phyloP scores from a whole-genome alignment of 2,329 filamentous ascomycete species.

The Truncatella angustata region DNA sequence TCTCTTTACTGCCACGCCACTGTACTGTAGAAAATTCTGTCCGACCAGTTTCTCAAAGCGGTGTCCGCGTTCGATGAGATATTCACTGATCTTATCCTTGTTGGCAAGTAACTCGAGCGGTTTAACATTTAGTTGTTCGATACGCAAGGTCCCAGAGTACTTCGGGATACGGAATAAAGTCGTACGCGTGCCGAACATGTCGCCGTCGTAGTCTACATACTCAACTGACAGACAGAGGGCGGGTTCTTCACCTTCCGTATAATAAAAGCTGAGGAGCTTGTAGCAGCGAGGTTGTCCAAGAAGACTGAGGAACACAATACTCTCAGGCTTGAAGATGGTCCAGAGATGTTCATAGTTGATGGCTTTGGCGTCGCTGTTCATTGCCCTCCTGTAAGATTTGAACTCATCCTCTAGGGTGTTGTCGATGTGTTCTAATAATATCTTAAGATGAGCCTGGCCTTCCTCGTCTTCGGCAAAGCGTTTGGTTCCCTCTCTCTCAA shows the following conservation, averaged over 20 bases:
- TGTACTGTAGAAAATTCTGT: conserved; percentile 32
- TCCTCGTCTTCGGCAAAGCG: conserved; percentile 27
- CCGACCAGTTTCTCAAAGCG: conserved; percentile 31
- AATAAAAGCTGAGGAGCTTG: conserved; percentile 25
- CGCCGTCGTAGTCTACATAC: conserved; percentile 35
- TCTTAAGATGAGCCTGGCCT: conserved; percentile 21
- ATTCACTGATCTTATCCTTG: conserved; percentile 14
- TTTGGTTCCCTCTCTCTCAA: conserved; percentile 22
- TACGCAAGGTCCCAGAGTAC: conserved; percentile 23
- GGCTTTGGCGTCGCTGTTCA: conserved; percentile 21
- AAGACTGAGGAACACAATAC: conserved; percentile 14
- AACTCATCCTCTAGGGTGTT: conserved; percentile 31
- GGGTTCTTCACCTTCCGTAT: conserved; percentile 18
- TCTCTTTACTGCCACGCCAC: conserved; percentile 24
- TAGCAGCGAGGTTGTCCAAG: conserved; percentile 27
- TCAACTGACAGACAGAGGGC: conserved; percentile 21
- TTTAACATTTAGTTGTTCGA: conserved; percentile 26
- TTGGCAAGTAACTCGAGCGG: conserved; percentile 28
- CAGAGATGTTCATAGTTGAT: conserved; percentile 27
- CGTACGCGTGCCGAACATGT: conserved; percentile 26
- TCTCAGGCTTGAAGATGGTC: conserved; percentile 22
- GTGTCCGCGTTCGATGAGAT: conserved; percentile 28
- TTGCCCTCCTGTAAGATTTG: conserved; percentile 22
- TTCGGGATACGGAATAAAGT: conserved; percentile 23
- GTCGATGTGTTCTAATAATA: conserved; percentile 30